Conservation (phyloP, 2,329 filamentous ascomycete genomes). For the Penicillium paneum region DNA sequence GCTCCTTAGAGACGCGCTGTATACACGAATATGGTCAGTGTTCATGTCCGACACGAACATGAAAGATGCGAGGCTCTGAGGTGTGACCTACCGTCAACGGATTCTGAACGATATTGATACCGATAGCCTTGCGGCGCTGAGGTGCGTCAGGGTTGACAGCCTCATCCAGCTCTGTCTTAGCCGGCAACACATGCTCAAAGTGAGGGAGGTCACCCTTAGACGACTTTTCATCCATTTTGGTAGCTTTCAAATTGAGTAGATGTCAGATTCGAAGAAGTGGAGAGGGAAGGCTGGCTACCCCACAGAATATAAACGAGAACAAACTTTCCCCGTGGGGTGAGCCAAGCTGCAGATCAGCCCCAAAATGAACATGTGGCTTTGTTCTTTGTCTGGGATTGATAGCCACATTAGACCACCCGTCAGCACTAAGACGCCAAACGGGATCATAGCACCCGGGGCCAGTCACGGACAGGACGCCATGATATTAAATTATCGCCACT, state of each 20-base stretch:
- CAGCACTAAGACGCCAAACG: constrained; percentile 4
- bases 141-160: constrained; percentile 2
- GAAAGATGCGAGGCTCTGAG: not conserved
- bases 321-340: constrained; percentile 5
- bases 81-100: constrained; percentile 41
- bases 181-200: constrained; percentile 1
- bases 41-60: not conserved
- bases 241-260: not conserved
- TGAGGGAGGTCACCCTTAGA: not conserved
- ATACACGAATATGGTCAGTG: not conserved
- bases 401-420: not conserved
- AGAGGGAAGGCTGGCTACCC: not conserved
- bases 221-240: constrained; percentile 12
- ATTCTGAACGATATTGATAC: constrained; percentile 49
- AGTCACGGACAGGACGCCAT: not conserved
- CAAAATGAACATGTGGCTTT: constrained; percentile 2
- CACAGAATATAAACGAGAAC: constrained; percentile 2
- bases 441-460: not conserved
- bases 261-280: not conserved
- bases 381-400: not conserved
- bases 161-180: constrained; percentile 1
- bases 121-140: constrained; percentile 40
- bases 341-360: constrained; percentile 2
- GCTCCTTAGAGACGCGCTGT: constrained; percentile 33
- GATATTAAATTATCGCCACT: not conserved